A percentile compares a stretch with the other conserved stretches of the same genome.
Conservation (phyloP, 805 yeast species). For the Teunomyces cretensis region DNA sequence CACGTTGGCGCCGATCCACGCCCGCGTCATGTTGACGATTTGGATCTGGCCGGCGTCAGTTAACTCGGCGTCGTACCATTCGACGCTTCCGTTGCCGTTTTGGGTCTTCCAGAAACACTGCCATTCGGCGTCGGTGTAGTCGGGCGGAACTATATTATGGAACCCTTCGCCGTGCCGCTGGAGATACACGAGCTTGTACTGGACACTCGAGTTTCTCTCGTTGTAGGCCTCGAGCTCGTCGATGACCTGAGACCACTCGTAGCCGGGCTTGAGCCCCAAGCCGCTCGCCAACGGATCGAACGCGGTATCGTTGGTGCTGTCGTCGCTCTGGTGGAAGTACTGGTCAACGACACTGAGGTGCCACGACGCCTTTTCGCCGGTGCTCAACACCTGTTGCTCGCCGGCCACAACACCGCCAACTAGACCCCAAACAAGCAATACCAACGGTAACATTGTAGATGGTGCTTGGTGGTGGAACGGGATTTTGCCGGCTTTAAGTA, state of each 20-base stretch:
- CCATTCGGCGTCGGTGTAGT: slow-evolving; percentile 21
- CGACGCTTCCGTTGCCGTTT: slow-evolving; percentile 18
- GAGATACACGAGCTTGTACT: slow-evolving; percentile 26
- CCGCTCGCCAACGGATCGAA: slow-evolving; percentile 12
- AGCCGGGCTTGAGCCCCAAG: slow-evolving; percentile 22
- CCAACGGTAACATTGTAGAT: not conserved
- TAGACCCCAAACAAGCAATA: not conserved
- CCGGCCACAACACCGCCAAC: not conserved
- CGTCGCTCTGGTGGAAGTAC: slow-evolving; percentile 20
- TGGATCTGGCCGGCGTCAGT: slow-evolving; percentile 24
- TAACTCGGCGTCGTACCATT: slow-evolving; percentile 33
- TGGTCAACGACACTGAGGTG: slow-evolving; percentile 3
- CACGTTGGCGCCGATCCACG: slow-evolving; percentile 4
- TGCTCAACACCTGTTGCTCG: not conserved
- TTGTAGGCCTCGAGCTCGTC: slow-evolving; percentile 11
- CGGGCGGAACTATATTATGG: slow-evolving; percentile 26
- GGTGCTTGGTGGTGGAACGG: not conserved
- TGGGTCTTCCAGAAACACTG: slow-evolving; percentile 25
- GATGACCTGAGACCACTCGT: slow-evolving; percentile 23
- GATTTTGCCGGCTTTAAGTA: not conserved
- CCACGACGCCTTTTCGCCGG: not conserved
- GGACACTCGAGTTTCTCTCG: slow-evolving; percentile 1
- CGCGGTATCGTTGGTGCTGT: slow-evolving; percentile 11
- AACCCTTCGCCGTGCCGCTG: slow-evolving; percentile 37
- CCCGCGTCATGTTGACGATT: slow-evolving; percentile 9